Percentiles rank a stretch among this genome's conserved stretches.
phyloP scores from a whole-genome alignment of 352 stramenopile genomes.

The Nothophytophthora sp. region DNA sequence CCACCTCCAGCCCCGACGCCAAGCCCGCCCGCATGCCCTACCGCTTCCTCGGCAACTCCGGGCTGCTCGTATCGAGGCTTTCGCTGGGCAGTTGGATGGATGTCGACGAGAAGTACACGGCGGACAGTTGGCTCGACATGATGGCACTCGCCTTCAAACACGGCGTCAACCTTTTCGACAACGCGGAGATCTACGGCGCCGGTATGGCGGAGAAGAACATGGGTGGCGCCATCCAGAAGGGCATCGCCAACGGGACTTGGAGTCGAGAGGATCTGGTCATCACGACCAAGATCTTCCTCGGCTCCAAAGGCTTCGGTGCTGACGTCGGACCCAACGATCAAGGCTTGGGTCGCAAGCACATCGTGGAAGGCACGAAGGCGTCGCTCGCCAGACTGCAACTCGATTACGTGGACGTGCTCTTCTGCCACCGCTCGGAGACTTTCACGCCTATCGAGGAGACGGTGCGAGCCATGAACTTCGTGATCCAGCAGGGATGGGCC shows the following conservation, averaged over 20 bases:
- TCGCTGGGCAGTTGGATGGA: slow-evolving; percentile 31
- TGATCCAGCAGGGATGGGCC: slow-evolving; percentile 44
- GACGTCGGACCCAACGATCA: slow-evolving; percentile 24
- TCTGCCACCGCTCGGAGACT: slow-evolving; percentile 32
- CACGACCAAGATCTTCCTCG: slow-evolving; percentile 45
- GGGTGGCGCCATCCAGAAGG: slow-evolving; percentile 33
- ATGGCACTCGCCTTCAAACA: slow-evolving; percentile 25
- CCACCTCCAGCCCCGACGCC: background rate
- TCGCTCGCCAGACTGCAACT: slow-evolving; percentile 28
- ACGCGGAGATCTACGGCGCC: slow-evolving; percentile 30
- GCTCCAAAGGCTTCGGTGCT: slow-evolving; percentile 8
- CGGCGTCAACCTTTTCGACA: slow-evolving; percentile 57
- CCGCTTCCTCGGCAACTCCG: slow-evolving; percentile 27
- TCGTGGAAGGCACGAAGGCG: slow-evolving; percentile 48
- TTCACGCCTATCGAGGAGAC: slow-evolving; percentile 45
- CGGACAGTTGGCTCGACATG: slow-evolving; percentile 27
- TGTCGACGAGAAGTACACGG: slow-evolving; percentile 14
- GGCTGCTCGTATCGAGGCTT: slow-evolving; percentile 24
- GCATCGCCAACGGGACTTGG: slow-evolving; percentile 22
- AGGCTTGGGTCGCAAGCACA: slow-evolving; percentile 42
- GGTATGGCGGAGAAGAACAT: slow-evolving; percentile 31
- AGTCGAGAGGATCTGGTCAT: slow-evolving; percentile 44
- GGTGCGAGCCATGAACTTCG: slow-evolving; percentile 50
- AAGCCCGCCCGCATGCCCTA: slow-evolving; percentile 25
- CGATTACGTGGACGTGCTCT: slow-evolving; percentile 44